Evolutionary conservation across 345 rosid genomes (phyloP), one percentile per base, ranked within the genome.

Genomic region (Laguncularia racemosa): DNA sequence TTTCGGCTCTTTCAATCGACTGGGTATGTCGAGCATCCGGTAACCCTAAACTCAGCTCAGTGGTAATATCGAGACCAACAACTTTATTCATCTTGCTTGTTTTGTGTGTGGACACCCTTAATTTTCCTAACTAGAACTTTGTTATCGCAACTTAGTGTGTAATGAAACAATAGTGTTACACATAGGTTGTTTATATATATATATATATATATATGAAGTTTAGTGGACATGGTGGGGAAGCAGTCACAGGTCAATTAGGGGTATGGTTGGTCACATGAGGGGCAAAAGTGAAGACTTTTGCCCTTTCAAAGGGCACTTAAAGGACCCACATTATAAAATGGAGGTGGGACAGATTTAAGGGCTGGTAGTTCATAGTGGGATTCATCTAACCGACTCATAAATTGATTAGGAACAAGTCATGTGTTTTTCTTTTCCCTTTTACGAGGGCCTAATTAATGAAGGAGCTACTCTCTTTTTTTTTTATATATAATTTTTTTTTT

Each of bases 31-130:
- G 9, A 6, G 40, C 67, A 1, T 69, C 73, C 7, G 97, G 98
- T 8, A 82, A 83, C n/a, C 98, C 98, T 67, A 91, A 50, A 60
- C 92, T 69, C 12, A 91, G 87, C 85, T 91, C 96, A 8, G 95
- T 33, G 7, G 40, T 88, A 61, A 91, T 88, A 67, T 88, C 96
- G 46, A 79, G 76, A 60, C 79, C 97, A 13, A 78, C 68, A 15
- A 79, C 80, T 76, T 72, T 74, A 52, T 63, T 67, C 46, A 43
- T 78, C 89, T 80, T 81, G 63, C 40, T 33, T 33, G 54, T n/a
- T 43, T 14, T 16, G 16, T 12, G 44, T 8, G 18, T 17, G 23
- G 23, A 46, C 53, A 14, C 11, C 10, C 48, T 20, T 52, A 44
- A 52, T 14, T 14, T 28, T 7, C 28, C 28, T 23, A 23, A 23